Conservation (phyloP, 2,329 filamentous ascomycete species). For the Rugonectria rugulosa region DNA sequence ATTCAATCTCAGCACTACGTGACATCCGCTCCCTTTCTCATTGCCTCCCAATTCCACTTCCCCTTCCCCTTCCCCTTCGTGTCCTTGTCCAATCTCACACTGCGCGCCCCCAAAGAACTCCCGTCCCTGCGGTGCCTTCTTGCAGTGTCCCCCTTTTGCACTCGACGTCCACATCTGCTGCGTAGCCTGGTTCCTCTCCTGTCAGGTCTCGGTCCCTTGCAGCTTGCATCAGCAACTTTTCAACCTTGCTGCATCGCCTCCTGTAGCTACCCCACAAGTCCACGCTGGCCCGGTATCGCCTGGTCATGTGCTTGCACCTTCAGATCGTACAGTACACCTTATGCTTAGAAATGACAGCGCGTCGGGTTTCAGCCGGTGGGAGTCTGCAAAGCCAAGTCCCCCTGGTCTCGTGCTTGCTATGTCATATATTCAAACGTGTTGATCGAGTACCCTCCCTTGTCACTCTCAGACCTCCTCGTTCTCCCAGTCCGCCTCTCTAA, state of each 20-base stretch:
- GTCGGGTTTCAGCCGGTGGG: neutral
- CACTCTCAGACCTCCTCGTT: conserved; percentile 63
- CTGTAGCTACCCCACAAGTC: conserved; percentile 1
- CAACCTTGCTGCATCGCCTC: conserved; percentile 16
- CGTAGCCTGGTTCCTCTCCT: conserved; percentile 15
- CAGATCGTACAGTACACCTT: conserved; percentile 5
- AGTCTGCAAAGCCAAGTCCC: neutral
- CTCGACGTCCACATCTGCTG: conserved; percentile 23
- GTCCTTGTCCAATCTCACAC: conserved; percentile 22
- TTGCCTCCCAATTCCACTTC: neutral
- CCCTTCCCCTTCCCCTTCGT: conserved; percentile 5
- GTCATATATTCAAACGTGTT: neutral
- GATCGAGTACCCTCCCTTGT: neutral
- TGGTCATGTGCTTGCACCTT: conserved; percentile 17
- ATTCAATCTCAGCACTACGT: conserved; percentile 32
- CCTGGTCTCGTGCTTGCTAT: neutral
- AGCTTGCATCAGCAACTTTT: conserved; percentile 34
- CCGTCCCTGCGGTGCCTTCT: neutral
- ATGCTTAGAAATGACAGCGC: neutral
- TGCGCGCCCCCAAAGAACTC: conserved; percentile 8
- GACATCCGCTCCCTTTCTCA: conserved; percentile 17
- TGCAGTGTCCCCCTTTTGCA: conserved; percentile 6
- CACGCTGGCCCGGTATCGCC: conserved; percentile 14
- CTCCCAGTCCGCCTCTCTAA: conserved; percentile 71
- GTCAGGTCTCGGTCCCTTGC: conserved; percentile 32